These are phyloP conservation scores for Bipolaris zeicola DNA, from an alignment of 2,329 filamentous ascomycete species.

Conservation along the genomic window DNA sequence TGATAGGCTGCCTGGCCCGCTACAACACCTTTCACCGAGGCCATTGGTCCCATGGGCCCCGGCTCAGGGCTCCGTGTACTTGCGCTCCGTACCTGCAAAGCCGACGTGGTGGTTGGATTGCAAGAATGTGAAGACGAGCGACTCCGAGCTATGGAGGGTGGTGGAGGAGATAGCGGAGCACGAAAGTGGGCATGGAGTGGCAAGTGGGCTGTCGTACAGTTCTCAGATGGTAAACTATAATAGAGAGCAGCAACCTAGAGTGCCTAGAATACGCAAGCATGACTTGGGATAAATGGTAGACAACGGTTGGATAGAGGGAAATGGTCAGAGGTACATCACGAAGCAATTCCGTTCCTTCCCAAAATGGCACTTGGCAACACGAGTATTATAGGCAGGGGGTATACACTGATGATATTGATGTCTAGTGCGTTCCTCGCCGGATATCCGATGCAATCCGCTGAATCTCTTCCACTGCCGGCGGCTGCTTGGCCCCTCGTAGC, in stretches of 20 bases:
- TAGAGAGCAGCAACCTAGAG: neutral
- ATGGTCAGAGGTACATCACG: neutral
- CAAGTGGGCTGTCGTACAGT: constrained; percentile 95
- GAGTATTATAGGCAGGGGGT: neutral
- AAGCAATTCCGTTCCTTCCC: neutral
- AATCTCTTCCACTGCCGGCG: constrained; percentile 31
- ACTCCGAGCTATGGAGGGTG: constrained; percentile 69
- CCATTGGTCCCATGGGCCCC: constrained; percentile 83
- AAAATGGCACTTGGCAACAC: neutral
- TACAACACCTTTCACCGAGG: constrained; percentile 81
- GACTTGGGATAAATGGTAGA: neutral
- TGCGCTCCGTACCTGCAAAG: constrained; percentile 92
- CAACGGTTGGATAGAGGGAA: neutral
- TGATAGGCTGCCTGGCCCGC: constrained; percentile 76
- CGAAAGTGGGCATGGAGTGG: constrained; percentile 94
- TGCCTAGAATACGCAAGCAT: too few species aligned
- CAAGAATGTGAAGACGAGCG: constrained; percentile 81
- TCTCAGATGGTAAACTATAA: constrained; percentile 68
- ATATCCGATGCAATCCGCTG: constrained; percentile 31
- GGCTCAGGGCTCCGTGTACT: constrained; percentile 83
- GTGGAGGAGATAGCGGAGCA: constrained; percentile 70
- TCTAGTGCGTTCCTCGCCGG: constrained; percentile 24
- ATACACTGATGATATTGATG: neutral
- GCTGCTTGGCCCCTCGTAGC: constrained; percentile 9
- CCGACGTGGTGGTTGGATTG: constrained; percentile 92